These are phyloP conservation scores for Hibiscus tridactylites DNA, from an alignment of 345 rosid genomes.

Conservation along the genomic window DNA sequence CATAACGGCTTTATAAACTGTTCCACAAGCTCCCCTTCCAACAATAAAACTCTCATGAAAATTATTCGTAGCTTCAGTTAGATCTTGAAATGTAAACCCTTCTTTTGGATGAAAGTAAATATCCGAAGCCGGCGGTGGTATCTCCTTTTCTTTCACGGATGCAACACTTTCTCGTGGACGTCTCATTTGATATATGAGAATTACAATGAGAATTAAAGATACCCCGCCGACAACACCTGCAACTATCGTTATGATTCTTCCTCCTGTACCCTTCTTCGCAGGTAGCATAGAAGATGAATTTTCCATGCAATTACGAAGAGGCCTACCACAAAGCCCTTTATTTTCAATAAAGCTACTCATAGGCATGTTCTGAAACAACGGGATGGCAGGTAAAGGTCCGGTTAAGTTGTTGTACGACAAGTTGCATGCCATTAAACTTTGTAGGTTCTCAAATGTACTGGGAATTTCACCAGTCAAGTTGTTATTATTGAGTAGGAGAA, in stretches of 20 bases:
- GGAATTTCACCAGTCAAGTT: constrained; percentile 76
- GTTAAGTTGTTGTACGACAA: constrained; percentile 77
- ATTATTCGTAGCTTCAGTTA: constrained; percentile 64
- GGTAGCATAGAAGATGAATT: constrained; percentile 31
- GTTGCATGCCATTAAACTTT: constrained; percentile 82
- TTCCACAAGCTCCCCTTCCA: constrained; percentile 96
- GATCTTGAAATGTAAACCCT: constrained; percentile 78
- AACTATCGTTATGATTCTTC: constrained; percentile 48
- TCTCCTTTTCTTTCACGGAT: constrained; percentile 42
- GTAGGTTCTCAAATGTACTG: constrained; percentile 44
- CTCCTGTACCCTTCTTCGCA: constrained; percentile 25
- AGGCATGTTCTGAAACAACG: constrained; percentile 57
- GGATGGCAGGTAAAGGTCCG: constrained; percentile 56
- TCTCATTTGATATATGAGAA: constrained; percentile 56
- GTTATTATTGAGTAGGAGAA: constrained; percentile 68
- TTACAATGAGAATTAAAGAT: constrained; percentile 60
- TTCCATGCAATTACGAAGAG: constrained; percentile 39
- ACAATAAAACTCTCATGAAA: constrained; percentile 70
- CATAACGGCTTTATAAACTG: constrained; percentile 81
- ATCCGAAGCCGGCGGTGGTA: constrained; percentile 40
- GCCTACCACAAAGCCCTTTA: constrained; percentile 73
- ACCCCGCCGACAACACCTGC: constrained; percentile 62
- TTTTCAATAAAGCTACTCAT: constrained; percentile 57
- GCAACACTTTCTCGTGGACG: constrained; percentile 33
- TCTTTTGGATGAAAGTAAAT: constrained; percentile 77